Evolutionary conservation across 352 stramenopile species (phyloP).

Genomic region (Pythium myriotylum): DNA sequence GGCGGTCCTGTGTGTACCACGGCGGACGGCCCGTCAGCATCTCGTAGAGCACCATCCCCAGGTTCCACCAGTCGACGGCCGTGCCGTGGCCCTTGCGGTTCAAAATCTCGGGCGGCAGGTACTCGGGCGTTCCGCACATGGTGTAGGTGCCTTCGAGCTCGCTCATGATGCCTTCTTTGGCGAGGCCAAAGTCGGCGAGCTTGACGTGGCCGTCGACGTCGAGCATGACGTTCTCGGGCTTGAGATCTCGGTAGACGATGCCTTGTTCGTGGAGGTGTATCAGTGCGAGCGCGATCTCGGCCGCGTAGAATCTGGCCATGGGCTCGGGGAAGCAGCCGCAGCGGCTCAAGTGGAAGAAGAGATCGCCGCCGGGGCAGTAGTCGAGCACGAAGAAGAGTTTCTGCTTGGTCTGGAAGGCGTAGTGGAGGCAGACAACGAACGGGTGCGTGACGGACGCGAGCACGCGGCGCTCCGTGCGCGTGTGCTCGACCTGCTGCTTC

Average conservation of each 20-base stretch:
- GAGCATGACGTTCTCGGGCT: conserved; percentile 78
- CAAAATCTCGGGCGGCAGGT: conserved; percentile 92
- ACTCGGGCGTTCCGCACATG: conserved; percentile 92
- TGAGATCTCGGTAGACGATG: conserved; percentile 74
- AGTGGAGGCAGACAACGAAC: conserved; percentile 89
- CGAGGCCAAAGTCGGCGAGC: conserved; percentile 84
- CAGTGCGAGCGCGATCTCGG: conserved; percentile 83
- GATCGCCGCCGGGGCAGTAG: conserved; percentile 82
- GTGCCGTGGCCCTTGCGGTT: conserved; percentile 89
- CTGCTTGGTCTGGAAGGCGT: conserved; percentile 85
- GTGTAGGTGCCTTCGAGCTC: conserved; percentile 81
- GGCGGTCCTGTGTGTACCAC: conserved; percentile 90
- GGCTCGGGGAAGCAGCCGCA: conserved; percentile 79
- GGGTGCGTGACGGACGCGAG: conserved; percentile 80
- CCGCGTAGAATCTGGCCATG: conserved; percentile 84
- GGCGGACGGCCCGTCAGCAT: conserved; percentile 92
- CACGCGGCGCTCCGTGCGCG: conserved; percentile 80
- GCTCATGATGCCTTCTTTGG: conserved; percentile 73
- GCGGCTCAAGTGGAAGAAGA: conserved; percentile 83
- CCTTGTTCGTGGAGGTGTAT: conserved; percentile 84
- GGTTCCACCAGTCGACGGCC: conserved; percentile 92
- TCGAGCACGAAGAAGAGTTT: conserved; percentile 89
- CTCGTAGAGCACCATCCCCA: conserved; percentile 93
- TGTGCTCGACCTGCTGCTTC: conserved; percentile 86
- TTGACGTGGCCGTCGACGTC: conserved; percentile 78